Conservation (phyloP, 2,329 filamentous ascomycete genomes). For the Metarhizium guizhouense region DNA sequence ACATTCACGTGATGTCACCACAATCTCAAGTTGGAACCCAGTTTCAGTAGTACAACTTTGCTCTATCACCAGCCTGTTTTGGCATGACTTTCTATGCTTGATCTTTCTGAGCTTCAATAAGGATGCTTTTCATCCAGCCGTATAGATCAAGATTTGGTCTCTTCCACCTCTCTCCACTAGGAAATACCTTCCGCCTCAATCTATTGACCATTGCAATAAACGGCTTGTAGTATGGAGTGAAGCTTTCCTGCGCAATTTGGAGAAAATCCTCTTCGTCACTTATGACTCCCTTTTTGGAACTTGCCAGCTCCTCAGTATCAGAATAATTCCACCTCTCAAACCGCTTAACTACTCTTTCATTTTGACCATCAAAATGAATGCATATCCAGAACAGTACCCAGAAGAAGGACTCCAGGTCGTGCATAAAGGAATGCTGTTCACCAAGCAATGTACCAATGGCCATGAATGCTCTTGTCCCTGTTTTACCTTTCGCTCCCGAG, state of each 20-base stretch:
- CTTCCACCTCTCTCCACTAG: conserved; percentile 17
- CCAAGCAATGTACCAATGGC: not conserved
- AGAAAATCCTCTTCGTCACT: conserved; percentile 20
- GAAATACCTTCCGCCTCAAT: conserved; percentile 26
- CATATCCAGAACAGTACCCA: conserved; percentile 12
- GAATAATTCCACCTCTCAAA: conserved; percentile 30
- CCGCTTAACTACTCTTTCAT: conserved; percentile 11
- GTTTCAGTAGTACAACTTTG: not conserved
- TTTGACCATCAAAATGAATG: conserved; percentile 24
- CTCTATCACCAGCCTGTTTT: not conserved
- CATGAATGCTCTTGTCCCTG: not conserved
- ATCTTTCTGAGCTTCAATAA: not conserved
- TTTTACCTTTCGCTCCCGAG: not conserved
- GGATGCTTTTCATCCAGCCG: not conserved
- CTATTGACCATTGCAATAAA: conserved; percentile 28
- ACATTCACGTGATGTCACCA: not conserved
- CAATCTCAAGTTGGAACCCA: no score
- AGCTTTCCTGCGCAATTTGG: conserved; percentile 16
- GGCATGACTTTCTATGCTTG: not conserved
- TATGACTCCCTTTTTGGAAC: conserved; percentile 13
- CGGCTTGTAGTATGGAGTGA: conserved; percentile 26
- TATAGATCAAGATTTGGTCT: not conserved
- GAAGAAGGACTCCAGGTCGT: not conserved
- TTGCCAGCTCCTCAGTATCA: conserved; percentile 11
- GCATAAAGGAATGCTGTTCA: not conserved